A percentile compares a stretch with the other conserved stretches of the same genome.
Conservation (phyloP, 2,329 filamentous ascomycete species). For the Falciphora oryzae region DNA sequence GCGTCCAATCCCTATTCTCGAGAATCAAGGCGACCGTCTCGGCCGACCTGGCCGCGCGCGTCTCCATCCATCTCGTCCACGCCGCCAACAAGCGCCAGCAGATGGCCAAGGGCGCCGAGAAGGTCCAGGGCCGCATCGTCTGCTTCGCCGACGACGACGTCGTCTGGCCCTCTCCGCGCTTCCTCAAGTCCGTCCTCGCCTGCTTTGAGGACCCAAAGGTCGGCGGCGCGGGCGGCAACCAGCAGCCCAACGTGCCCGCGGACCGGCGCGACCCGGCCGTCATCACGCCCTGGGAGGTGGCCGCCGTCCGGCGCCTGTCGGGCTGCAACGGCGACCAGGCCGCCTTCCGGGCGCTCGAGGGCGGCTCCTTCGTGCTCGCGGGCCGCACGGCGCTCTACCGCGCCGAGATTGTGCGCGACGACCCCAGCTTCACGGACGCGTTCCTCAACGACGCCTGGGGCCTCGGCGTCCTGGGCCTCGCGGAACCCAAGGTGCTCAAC, state of each 20-base stretch:
- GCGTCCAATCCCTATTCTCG: constrained; percentile 9
- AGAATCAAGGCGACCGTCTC: constrained; percentile 6
- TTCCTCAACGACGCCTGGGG: constrained; percentile 20
- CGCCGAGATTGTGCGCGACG: constrained; percentile 18
- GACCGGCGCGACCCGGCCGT: constrained; percentile 13
- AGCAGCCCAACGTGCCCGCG: constrained; percentile 19
- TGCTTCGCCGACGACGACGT: constrained; percentile 25
- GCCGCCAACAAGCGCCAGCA: constrained; percentile 23
- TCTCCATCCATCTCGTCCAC: constrained; percentile 16
- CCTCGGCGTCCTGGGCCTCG: constrained; percentile 11
- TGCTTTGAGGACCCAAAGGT: constrained; percentile 21
- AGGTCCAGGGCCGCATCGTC: constrained; percentile 18
- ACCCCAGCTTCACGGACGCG: constrained; percentile 17
- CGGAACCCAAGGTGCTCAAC: constrained; percentile 12
- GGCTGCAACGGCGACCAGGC: constrained; percentile 16
- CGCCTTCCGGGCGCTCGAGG: constrained; percentile 18
- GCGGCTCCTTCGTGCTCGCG: constrained; percentile 22
- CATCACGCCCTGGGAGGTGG: constrained; percentile 24
- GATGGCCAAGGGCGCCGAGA: constrained; percentile 19
- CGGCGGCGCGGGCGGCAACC: constrained; percentile 20
- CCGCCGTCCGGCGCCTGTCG: constrained; percentile 20
- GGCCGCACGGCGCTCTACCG: constrained; percentile 24
- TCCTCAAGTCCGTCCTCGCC: constrained; percentile 20
- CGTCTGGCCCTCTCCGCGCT: constrained; percentile 14
- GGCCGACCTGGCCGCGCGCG: constrained; percentile 5